These are phyloP conservation scores for Boletus subcaerulescens DNA, from an alignment of 768 basidiomycete genomes.

Conservation along the genomic window DNA sequence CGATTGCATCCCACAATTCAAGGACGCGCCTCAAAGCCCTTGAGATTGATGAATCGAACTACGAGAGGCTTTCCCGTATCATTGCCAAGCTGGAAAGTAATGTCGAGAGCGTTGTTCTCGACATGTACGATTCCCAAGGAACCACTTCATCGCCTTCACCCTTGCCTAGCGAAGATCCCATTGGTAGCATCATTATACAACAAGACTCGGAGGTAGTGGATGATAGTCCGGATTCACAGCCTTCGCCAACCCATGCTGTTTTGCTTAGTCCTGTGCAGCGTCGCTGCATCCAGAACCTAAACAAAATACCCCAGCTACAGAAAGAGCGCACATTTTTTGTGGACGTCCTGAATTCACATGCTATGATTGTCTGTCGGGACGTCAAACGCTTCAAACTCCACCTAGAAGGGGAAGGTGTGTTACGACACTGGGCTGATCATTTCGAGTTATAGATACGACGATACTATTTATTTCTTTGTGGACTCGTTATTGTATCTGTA, in stretches of 20 bases:
- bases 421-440: constrained; percentile 69
- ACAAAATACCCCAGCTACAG: constrained; percentile 62
- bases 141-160: constrained; percentile 18
- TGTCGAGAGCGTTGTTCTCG: constrained; percentile 58
- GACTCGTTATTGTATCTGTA: not conserved
- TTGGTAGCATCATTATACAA: not conserved
- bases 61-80: constrained; percentile 52
- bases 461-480: not conserved
- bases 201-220: not conserved
- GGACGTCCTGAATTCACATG: constrained; percentile 63
- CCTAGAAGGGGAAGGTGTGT: constrained; percentile 56
- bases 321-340: constrained; percentile 70
- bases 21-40: constrained; percentile 61
- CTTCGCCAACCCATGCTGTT: constrained; percentile 38
- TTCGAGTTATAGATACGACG: constrained; percentile 41
- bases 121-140: constrained; percentile 45
- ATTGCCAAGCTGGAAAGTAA: constrained; percentile 57
- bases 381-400: constrained; percentile 57
- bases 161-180: not conserved
- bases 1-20: constrained; percentile 56
- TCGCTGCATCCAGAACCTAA: constrained; percentile 56
- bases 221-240: constrained; percentile 1
- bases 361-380: constrained; percentile 68
- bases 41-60: constrained; percentile 51
- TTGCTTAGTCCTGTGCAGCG: constrained; percentile 56